Evolutionary conservation across 2,329 filamentous ascomycete genomes (phyloP), one percentile per base, ranked within the genome.

Genomic region (Torrubiella hemipterigena): DNA sequence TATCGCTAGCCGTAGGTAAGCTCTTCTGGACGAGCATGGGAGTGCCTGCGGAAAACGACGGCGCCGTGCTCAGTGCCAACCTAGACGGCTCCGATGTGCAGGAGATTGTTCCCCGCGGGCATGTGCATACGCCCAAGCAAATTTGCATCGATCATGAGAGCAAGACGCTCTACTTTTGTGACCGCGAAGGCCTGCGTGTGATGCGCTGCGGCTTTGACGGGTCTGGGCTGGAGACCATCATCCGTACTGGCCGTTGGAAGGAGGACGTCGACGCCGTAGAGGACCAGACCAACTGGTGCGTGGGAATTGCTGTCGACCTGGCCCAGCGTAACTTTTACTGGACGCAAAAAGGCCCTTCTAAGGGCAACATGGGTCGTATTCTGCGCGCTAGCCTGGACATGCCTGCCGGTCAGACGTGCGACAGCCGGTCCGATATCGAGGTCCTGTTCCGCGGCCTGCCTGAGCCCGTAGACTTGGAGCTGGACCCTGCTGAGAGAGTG

Each of bases 1-100:
- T 64, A 4, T 53, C 52, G n/a, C 31, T 38, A 1, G 29, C 39
- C 0, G 43, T 37, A 1, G 46, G 48, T 3, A 52, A 55, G 20
- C 51, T 69, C 14, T 68, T 63, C 42, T 69, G 63, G 64, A 66
- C 64, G 4, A 56, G 52, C 40, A 69, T 69, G 65, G 65, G 65
- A 0, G 29, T 45, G 3, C 55, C 54, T 0, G 45, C 45, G 8
- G 40, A 46, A 4, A 51, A 52, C 13, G 55, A 67, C 35, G 65
- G 65, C 12, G 47, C 52, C 2, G 47, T 71, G 5, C 49, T 51
- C 38, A 60, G 56, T 2, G 50, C 56, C n/a, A 56, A 59, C n/a
- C 44, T 69, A 2, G 63, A 72, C 31, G 71, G 73, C 2, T 55
- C 39, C 9, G 49, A 67, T 27, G 41, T 64, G 4, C 41, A 45